These are phyloP conservation scores for Recurvomyces mirabilis DNA, from an alignment of 495 filamentous ascomycete species.

Conservation along the genomic window DNA sequence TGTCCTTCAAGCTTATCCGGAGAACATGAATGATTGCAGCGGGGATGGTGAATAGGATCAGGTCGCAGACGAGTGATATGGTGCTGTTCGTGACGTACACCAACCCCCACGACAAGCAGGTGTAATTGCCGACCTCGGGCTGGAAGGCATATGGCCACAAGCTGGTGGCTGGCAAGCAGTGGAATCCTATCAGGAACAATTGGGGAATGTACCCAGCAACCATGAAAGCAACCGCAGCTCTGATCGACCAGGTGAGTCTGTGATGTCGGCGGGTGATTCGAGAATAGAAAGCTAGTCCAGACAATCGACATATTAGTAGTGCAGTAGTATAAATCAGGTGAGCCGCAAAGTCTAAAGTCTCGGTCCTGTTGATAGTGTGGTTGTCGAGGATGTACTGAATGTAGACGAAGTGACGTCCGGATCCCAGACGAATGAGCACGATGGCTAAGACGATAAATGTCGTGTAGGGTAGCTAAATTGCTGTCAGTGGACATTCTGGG, in stretches of 20 bases:
- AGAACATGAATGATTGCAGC: neutral
- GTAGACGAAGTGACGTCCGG: conserved; percentile 38
- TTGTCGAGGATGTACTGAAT: conserved; percentile 36
- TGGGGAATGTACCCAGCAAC: neutral
- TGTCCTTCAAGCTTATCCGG: neutral
- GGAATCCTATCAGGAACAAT: conserved; percentile 4
- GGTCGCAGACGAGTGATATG: conserved; percentile 4
- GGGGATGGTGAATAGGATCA: conserved; percentile 6
- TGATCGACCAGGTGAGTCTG: conserved; percentile 30
- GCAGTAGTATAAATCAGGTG: conserved; percentile 40
- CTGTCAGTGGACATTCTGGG: no score
- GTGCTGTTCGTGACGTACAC: conserved; percentile 4
- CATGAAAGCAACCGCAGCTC: conserved; percentile 29
- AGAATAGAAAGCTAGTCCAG: conserved; percentile 39
- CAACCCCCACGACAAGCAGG: conserved; percentile 1
- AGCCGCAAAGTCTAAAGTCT: conserved; percentile 37
- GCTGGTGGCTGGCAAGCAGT: conserved; percentile 3
- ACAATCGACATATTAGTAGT: conserved; percentile 36
- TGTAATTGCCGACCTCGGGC: neutral
- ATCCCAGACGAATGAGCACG: conserved; percentile 36
- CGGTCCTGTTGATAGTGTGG: conserved; percentile 29
- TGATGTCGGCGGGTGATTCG: conserved; percentile 30
- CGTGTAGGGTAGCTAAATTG: conserved; percentile 27
- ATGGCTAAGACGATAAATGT: conserved; percentile 32
- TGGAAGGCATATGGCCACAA: conserved; percentile 7